Evolutionary conservation across 1,139 yeast genomes (phyloP).

Genomic region (Yamadazyma sp.): DNA sequence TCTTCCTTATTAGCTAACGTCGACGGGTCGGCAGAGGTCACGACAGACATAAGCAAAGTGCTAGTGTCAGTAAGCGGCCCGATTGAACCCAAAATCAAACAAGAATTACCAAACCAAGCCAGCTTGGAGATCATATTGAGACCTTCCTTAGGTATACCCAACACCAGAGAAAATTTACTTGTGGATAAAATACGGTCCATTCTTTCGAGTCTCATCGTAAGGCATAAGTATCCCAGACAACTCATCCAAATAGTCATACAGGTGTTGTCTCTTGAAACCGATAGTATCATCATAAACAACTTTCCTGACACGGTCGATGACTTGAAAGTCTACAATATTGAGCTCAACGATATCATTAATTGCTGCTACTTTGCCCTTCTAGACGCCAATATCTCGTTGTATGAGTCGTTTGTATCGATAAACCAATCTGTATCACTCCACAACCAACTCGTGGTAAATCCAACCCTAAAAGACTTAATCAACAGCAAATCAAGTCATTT

Average conservation of each 20-base stretch:
- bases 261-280: conserved; percentile 28
- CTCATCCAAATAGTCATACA: conserved; percentile 87
- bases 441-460: conserved; percentile 39
- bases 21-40: conserved; percentile 77
- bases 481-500: conserved; percentile 62
- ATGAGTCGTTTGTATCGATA: conserved; percentile 59
- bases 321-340: conserved; percentile 44
- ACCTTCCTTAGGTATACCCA: conserved; percentile 74
- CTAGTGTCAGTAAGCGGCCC: conserved; percentile 88
- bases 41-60: conserved; percentile 53
- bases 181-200: conserved; percentile 71
- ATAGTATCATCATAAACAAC: conserved; percentile 50
- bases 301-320: conserved; percentile 22
- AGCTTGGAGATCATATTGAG: conserved; percentile 78
- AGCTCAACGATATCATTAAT: conserved; percentile 71
- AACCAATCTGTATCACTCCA: conserved; percentile 18
- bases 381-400: conserved; percentile 76
- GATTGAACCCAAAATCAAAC: conserved; percentile 78
- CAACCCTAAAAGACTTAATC: conserved; percentile 41
- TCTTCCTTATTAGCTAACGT: conserved; percentile 51
- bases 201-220: conserved; percentile 59
- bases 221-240: conserved; percentile 78
- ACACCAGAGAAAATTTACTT: conserved; percentile 74
- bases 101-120: conserved; percentile 79
- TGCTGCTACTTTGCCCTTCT: conserved; percentile 70